A percentile compares a stretch with the other conserved stretches of the same genome.
Conservation (phyloP, 768 basidiomycete genomes). For the Boletus reticulatus region DNA sequence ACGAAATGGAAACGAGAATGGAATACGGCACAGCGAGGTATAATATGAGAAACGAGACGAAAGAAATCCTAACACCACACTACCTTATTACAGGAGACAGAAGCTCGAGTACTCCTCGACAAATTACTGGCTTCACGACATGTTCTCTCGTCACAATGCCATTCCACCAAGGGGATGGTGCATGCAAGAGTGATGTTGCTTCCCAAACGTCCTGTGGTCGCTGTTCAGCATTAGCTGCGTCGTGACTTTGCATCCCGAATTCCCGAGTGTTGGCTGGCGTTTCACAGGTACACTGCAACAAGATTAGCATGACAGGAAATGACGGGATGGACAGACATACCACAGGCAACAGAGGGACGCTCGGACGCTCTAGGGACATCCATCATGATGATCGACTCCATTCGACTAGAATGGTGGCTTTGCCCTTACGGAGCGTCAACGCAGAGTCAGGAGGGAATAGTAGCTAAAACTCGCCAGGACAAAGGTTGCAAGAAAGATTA, state of each 20-base stretch:
- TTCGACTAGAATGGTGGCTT: neutral
- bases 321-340: neutral
- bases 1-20: too few relatives aligned
- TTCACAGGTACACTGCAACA: conserved; percentile 2
- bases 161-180: neutral
- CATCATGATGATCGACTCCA: neutral
- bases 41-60: too few relatives aligned
- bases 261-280: conserved; percentile 5
- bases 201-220: too few relatives aligned
- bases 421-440: neutral
- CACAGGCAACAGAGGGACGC: neutral
- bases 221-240: neutral
- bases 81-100: too few relatives aligned
- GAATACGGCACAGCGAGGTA: too few relatives aligned
- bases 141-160: too few relatives aligned
- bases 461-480: too few relatives aligned
- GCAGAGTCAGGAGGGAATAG: neutral
- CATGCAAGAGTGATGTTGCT: neutral
- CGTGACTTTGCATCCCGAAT: neutral
- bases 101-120: too few relatives aligned
- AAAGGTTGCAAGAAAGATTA: neutral
- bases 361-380: conserved; percentile 1
- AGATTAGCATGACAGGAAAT: neutral
- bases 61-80: too few relatives aligned
- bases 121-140: too few relatives aligned